Evolutionary conservation across 106 monocot species (phyloP).

Genomic region (Dendrobium nobile): DNA sequence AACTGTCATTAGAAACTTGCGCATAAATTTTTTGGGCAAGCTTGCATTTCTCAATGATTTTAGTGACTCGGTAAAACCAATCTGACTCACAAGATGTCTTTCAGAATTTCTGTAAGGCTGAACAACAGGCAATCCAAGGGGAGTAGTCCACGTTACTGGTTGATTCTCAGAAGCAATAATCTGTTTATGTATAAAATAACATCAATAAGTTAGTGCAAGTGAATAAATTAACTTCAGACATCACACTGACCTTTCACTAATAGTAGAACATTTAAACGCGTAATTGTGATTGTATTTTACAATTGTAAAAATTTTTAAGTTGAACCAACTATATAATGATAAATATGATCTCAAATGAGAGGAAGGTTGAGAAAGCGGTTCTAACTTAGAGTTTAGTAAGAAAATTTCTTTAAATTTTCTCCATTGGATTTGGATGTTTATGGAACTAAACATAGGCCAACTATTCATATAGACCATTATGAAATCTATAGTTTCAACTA

Average conservation of each 20-base stretch:
- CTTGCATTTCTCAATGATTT: neutral
- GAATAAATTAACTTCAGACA: neutral
- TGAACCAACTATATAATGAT: neutral
- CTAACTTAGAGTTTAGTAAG: neutral
- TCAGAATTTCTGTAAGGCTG: constrained; percentile 71
- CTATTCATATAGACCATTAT: no score
- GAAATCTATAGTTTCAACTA: no score
- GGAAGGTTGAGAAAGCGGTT: neutral
- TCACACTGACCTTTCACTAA: neutral
- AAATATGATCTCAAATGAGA: neutral
- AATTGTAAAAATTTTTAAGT: neutral
- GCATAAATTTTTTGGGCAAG: neutral
- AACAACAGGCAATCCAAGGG: constrained; percentile 65
- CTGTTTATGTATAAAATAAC: constrained; percentile 20
- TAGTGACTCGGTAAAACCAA: neutral
- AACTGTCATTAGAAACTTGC: neutral
- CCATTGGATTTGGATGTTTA: no score
- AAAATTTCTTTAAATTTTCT: neutral
- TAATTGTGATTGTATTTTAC: neutral
- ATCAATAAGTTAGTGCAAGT: neutral
- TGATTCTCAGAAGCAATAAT: constrained; percentile 55
- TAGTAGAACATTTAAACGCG: neutral
- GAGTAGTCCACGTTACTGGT: constrained; percentile 66
- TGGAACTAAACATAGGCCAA: no score
- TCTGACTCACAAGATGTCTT: constrained; percentile 61